Conservation (phyloP, 225 moss, liverwort and hornwort species). For the Sphagnum contortum region DNA sequence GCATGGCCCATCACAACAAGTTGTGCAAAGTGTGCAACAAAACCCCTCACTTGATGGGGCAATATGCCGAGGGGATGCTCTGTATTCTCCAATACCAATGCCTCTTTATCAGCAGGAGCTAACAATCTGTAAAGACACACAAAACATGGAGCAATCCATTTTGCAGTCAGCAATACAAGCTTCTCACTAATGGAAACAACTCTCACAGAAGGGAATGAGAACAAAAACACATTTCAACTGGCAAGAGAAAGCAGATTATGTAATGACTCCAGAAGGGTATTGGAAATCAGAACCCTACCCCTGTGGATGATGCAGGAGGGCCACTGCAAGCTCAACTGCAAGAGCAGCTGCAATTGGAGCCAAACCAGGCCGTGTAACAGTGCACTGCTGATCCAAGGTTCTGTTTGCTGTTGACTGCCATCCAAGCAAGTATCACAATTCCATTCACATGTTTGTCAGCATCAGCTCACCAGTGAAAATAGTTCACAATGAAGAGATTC, state of each 20-base stretch:
- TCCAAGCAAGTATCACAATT: not conserved
- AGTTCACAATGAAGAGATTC: not conserved
- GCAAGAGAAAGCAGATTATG: too few relatives aligned
- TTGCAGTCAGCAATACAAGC: too few relatives aligned
- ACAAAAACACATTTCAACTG: too few relatives aligned
- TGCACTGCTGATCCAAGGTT: slow-evolving; percentile 97
- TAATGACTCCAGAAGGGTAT: too few relatives aligned
- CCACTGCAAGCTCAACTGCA: slow-evolving; percentile 89
- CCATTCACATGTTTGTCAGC: not conserved
- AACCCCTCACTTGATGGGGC: slow-evolving; percentile 98
- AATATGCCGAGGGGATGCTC: slow-evolving; percentile 75
- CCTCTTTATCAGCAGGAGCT: slow-evolving; percentile 69
- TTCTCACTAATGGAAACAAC: too few relatives aligned
- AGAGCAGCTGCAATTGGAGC: slow-evolving; percentile 92
- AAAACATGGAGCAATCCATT: too few relatives aligned
- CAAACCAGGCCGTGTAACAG: slow-evolving; percentile 93
- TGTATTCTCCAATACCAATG: slow-evolving; percentile 57
- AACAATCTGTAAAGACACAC: slow-evolving; percentile 40
- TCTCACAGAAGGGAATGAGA: too few relatives aligned
- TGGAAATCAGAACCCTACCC: slow-evolving; percentile 24
- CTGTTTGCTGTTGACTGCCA: slow-evolving; percentile 95
- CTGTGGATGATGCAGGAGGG: slow-evolving; percentile 88
- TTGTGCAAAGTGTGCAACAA: slow-evolving; percentile 83
- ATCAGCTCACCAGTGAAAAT: not conserved
- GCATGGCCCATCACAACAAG: slow-evolving; percentile 79